These are phyloP conservation scores for Trypanosoma avium DNA, from an alignment of 208 protist species.

Conservation along the genomic window DNA sequence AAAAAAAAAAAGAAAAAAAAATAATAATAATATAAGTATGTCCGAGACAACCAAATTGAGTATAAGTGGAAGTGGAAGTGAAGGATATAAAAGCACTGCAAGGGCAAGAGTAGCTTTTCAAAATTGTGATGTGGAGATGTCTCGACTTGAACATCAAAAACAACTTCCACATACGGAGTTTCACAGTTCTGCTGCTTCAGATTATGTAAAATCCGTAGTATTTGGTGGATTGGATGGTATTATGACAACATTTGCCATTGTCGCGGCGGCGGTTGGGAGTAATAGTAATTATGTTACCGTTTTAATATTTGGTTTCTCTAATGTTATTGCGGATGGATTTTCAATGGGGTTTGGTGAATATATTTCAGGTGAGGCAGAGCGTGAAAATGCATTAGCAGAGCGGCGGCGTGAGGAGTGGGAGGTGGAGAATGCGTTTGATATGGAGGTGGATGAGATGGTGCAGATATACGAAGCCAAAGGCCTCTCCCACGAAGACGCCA, in stretches of 20 bases:
- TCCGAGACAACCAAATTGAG: slow-evolving; percentile 26
- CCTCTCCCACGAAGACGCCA: slow-evolving; percentile 86
- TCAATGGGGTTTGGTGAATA: slow-evolving; percentile 96
- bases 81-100: slow-evolving; percentile 76
- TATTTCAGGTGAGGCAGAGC: slow-evolving; percentile 90
- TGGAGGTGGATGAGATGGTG: slow-evolving; percentile 94
- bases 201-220: slow-evolving; percentile 94
- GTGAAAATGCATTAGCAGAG: slow-evolving; percentile 85
- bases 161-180: slow-evolving; percentile 58
- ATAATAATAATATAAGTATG: too few relatives aligned
- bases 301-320: slow-evolving; percentile 93
- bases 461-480: slow-evolving; percentile 94
- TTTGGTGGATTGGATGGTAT: slow-evolving; percentile 96
- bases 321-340: slow-evolving; percentile 94
- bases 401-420: slow-evolving; percentile 93
- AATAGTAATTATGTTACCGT: slow-evolving; percentile 80
- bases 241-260: slow-evolving; percentile 95
- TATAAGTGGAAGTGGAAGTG: slow-evolving; percentile 15
- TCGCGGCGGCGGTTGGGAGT: slow-evolving; percentile 88
- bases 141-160: slow-evolving; percentile 79
- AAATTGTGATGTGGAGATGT: slow-evolving; percentile 72
- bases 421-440: slow-evolving; percentile 91
- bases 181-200: slow-evolving; percentile 83
- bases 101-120: slow-evolving; percentile 58
- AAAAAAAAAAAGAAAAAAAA: slow-evolving; percentile 1